Evolutionary conservation across 345 rosid genomes (phyloP), one percentile per base, ranked within the genome.

Genomic region (Toxicodendron radicans): DNA sequence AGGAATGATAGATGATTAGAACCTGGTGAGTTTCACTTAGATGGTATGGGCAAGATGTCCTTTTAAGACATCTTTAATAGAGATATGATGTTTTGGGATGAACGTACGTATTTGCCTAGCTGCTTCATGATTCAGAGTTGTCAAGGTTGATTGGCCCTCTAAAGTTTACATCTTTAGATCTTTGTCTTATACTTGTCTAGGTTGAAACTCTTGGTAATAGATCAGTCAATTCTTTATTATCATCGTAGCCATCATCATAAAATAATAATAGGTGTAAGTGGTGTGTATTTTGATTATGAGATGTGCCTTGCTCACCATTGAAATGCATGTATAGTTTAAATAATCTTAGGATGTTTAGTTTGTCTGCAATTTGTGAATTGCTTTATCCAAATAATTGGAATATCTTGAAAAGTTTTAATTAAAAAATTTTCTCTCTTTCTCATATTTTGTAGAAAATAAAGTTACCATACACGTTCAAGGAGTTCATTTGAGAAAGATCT

Each of bases 271-370:
- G n/a, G n/a, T n/a, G n/a, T n/a, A n/a, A n/a, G n/a, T n/a, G n/a
- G n/a, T n/a, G 7, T 48, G 17, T 62, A 63, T 38, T 66, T 58
- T 69, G 20, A 43, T 20, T 67, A 70, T 56, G 45, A 69, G 32
- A 63, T 14, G 38, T 52, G 18, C 73, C 14, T 30, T 51, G 43
- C 23, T 32, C 35, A 32, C 2, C 35, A 32, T 4, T 1, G 35
- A 32, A n/a, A n/a, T n/a, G n/a, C 1, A 4, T 32, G 4, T 72
- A 33, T 38, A 11, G 73, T 61, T 89, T 65, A 43, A 45, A 45
- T 32, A 32, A 32, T 32, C 35, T 32, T 4, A 32, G 35, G 1
- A 32, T 32, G 35, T 32, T 32, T 32, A 32, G 23, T 46, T 62
- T 38, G 13, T 62, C 30, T 41, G 3, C 7, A 35, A 10, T 35